Evolutionary conservation across 208 protist genomes (phyloP), one percentile per base, ranked within the genome.

Genomic region (Leishmania tarentolae): DNA sequence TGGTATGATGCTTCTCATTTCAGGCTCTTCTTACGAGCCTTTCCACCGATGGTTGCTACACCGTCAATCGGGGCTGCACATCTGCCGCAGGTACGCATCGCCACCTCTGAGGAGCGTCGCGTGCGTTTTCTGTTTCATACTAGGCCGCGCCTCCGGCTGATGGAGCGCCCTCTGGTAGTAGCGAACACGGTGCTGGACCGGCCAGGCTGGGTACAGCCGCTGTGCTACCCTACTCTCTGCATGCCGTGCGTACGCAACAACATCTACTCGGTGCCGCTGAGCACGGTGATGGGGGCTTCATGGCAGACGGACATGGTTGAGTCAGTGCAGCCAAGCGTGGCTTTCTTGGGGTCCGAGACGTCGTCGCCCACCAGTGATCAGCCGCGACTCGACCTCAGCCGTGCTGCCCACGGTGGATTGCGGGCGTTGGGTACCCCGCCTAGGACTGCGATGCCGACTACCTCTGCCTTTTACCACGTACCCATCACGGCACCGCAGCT

Each of bases 51-150:
- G 4, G 35, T 3, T 6, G 40, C 35, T 56, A 21, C 31, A 1
- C 21, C 40, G 40, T 8, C 40, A 24, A 77, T 24, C 3, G 47
- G 46, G 15, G 31, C 37, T 19, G 69, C 61, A 19, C 11, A 75
- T 9, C 47, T 69, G 35, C 82, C 21, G 17, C 74, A 59, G 37
- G 82, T 53, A 3, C 77, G 75, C 74, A 44, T 82, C 63, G 86
- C 79, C 3, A 85, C 82, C n/a, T n/a, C 78, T 6, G 83, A 83
- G 81, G 76, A 85, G 71, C 83, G 83, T n/a, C 80, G 81, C 13
- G 83, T 91, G 37, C 85, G 83, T n/a, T 28, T 70, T 11, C 73
- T 87, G 21, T 91, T 78, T 42, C 84, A 92, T 76, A 88, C 77
- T 72, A 89, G 88, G 4, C 87, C 82, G 0, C 82, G 81, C 35